Percentiles rank a stretch among this genome's conserved stretches.
These are phyloP conservation scores for Heterobasidion occidentale DNA, from an alignment of 1,284 basidiomycete genomes.

Conservation along the genomic window DNA sequence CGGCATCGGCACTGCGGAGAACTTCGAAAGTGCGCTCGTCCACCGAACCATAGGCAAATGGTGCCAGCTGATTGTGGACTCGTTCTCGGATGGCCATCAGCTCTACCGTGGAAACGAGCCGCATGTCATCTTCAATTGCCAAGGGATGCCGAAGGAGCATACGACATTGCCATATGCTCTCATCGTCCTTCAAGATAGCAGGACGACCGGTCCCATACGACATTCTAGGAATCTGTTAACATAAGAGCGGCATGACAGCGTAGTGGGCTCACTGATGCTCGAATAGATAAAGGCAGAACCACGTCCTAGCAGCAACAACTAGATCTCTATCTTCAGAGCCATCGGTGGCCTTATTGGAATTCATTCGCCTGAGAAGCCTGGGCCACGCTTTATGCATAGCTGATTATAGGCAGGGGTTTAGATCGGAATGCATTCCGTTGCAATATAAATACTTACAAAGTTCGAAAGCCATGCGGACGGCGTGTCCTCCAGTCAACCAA, in stretches of 20 bases:
- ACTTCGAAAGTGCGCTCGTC: constrained; percentile 59
- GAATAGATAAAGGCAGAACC: constrained; percentile 88
- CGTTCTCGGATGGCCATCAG: constrained; percentile 76
- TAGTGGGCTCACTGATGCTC: constrained; percentile 74
- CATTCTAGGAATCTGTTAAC: constrained; percentile 40
- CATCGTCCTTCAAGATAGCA: constrained; percentile 86
- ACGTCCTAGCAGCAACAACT: constrained; percentile 74
- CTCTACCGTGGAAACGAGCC: constrained; percentile 89
- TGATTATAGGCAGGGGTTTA: constrained; percentile 18
- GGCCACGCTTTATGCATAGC: constrained; percentile 89
- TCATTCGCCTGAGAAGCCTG: constrained; percentile 67
- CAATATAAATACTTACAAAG: constrained; percentile 47
- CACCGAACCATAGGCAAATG: constrained; percentile 55
- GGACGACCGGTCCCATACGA: constrained; percentile 91
- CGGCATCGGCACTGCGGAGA: constrained; percentile 53
- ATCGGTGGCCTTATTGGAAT: constrained; percentile 49
- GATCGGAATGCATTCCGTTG: background rate
- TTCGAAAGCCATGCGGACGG: constrained; percentile 90
- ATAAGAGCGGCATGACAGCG: background rate
- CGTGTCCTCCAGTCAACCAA: constrained; percentile 87
- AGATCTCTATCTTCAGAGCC: constrained; percentile 67
- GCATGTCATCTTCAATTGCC: constrained; percentile 87
- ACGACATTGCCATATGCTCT: constrained; percentile 78
- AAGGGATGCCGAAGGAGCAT: constrained; percentile 82
- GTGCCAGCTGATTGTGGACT: constrained; percentile 62